Percentiles rank a stretch among this genome's conserved stretches.
phyloP scores from a whole-genome alignment of 75 land plant genomes.

The Pinus tabuliformis region DNA sequence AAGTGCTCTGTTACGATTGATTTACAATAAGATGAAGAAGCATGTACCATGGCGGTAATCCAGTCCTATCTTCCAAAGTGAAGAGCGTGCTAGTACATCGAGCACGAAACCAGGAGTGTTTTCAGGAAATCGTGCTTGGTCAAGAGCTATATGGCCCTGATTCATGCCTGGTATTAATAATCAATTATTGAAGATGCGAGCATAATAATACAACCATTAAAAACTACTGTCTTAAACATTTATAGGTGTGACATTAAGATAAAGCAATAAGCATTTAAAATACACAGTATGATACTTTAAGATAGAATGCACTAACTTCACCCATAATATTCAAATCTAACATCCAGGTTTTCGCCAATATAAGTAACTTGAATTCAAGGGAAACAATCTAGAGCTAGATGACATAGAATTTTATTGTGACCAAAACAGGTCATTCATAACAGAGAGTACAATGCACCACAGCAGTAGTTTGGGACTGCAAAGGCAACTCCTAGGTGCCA shows the following conservation, averaged over 20 bases:
- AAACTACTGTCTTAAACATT: background rate
- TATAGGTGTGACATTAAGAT: background rate
- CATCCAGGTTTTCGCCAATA: background rate
- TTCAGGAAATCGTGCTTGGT: constrained; percentile 91
- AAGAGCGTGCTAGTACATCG: constrained; percentile 92
- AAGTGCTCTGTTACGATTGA: background rate
- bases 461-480: too few species aligned
- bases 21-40: background rate
- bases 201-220: background rate
- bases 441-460: too few species aligned
- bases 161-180: constrained; percentile 2
- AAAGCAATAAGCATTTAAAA: background rate
- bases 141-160: constrained; percentile 97
- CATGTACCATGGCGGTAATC: constrained; percentile 94
- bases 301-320: background rate
- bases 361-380: background rate
- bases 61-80: constrained; percentile 95
- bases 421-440: too few species aligned
- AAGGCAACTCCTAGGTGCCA: too few species aligned
- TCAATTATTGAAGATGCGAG: background rate
- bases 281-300: background rate
- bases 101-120: constrained; percentile 95
- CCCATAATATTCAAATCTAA: background rate
- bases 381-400: too few species aligned
- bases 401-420: too few species aligned